These are phyloP conservation scores for Silene latifolia DNA, from an alignment of 148 eudicot genomes.

Conservation along the genomic window DNA sequence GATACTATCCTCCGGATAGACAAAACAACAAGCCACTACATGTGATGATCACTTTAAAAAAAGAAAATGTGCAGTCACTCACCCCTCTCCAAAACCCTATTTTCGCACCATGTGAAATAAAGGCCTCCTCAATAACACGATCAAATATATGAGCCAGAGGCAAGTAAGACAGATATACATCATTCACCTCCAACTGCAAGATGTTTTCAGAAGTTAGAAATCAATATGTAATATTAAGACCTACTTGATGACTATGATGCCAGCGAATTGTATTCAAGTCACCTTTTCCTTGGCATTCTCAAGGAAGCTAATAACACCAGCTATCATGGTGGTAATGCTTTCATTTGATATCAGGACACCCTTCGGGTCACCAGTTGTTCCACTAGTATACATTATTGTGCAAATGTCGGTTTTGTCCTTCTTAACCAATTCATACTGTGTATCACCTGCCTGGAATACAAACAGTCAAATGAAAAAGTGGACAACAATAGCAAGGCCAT, in stretches of 20 bases:
- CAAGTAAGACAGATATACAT: constrained; percentile 88
- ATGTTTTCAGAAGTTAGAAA: not conserved
- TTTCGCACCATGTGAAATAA: constrained; percentile 74
- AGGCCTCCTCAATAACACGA: constrained; percentile 87
- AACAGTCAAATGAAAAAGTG: not conserved
- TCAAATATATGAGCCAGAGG: constrained; percentile 98
- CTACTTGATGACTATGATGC: not conserved
- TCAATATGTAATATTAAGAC: not conserved
- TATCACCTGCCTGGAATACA: constrained; percentile 61
- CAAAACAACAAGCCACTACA: constrained; percentile 30
- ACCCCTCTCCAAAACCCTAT: constrained; percentile 99
- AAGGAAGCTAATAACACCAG: constrained; percentile 70
- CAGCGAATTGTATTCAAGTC: not conserved
- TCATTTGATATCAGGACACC: constrained; percentile 93
- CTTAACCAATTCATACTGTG: constrained; percentile 58
- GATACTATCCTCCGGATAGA: not conserved
- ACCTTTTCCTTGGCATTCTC: constrained; percentile 78
- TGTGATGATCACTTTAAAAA: constrained; percentile 1
- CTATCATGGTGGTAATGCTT: constrained; percentile 76
- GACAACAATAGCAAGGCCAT: not conserved
- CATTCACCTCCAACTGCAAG: constrained; percentile 58
- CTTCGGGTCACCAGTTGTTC: constrained; percentile 99
- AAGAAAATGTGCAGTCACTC: constrained; percentile 27
- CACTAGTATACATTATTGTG: constrained; percentile 99
- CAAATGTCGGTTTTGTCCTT: constrained; percentile 81